Percentiles rank a stretch among this genome's conserved stretches.
These are phyloP conservation scores for Suillus cothurnatus DNA, from an alignment of 768 basidiomycete species.

Conservation along the genomic window DNA sequence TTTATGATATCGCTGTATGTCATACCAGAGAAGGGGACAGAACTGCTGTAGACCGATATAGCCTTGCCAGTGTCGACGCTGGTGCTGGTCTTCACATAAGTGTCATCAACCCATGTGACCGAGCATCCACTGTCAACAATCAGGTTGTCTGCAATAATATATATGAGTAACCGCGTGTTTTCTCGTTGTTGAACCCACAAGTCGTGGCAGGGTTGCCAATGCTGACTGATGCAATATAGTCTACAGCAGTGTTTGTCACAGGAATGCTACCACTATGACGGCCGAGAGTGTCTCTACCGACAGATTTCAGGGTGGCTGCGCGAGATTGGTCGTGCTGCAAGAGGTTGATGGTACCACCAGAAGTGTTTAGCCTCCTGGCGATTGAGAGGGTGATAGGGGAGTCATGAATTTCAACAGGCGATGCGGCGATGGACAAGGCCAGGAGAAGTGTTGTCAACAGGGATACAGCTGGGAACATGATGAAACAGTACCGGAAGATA, in stretches of 20 bases:
- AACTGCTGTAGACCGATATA: constrained; percentile 62
- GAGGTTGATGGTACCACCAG: constrained; percentile 39
- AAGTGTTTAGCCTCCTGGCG: constrained; percentile 53
- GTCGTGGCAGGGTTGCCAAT: constrained; percentile 57
- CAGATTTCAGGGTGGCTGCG: background rate
- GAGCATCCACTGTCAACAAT: constrained; percentile 64
- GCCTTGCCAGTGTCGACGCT: constrained; percentile 45
- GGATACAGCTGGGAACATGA: background rate
- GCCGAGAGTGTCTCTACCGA: constrained; percentile 8
- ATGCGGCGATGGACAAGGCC: constrained; percentile 46
- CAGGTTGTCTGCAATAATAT: constrained; percentile 45
- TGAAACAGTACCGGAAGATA: constrained; percentile 18
- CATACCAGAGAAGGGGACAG: constrained; percentile 57
- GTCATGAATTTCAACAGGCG: constrained; percentile 42
- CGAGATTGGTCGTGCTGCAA: background rate
- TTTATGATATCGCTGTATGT: background rate
- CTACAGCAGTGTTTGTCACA: constrained; percentile 45
- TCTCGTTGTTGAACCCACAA: constrained; percentile 36
- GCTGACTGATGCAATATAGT: constrained; percentile 41
- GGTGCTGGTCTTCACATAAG: constrained; percentile 51
- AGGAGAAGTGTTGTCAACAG: constrained; percentile 44
- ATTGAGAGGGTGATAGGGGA: constrained; percentile 49
- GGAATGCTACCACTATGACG: constrained; percentile 32
- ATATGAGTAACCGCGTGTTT: background rate
- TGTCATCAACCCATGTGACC: constrained; percentile 71